Conservation (phyloP, 257 asterid species). For the Primulina eburnea region DNA sequence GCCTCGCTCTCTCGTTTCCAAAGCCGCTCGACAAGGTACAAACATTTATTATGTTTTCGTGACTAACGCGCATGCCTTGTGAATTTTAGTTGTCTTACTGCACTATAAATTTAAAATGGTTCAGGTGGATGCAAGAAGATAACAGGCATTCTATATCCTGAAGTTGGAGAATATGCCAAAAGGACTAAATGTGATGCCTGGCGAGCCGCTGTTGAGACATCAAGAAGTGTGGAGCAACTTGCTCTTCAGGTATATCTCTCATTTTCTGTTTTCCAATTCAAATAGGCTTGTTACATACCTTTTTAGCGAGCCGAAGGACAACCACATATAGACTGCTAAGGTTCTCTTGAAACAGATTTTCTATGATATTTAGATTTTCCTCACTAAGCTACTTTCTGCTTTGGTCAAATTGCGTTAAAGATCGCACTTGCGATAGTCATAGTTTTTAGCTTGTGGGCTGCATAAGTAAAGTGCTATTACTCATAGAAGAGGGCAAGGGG, state of each 20-base stretch:
- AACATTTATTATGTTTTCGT: conserved; percentile 14
- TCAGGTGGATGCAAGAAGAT: conserved; percentile 88
- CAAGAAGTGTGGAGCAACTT: conserved; percentile 78
- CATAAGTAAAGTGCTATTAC: conserved; percentile 17
- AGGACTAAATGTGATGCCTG: conserved; percentile 72
- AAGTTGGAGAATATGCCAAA: conserved; percentile 73
- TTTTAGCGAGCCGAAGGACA: conserved; percentile 14
- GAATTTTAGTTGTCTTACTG: conserved; percentile 26
- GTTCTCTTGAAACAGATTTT: conserved; percentile 12
- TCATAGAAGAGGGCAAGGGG: not conserved
- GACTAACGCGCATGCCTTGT: conserved; percentile 18
- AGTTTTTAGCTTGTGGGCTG: conserved; percentile 8
- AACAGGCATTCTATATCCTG: conserved; percentile 77
- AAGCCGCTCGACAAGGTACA: conserved; percentile 96
- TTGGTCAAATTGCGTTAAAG: conserved; percentile 9
- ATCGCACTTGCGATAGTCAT: conserved; percentile 4
- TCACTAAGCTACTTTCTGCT: conserved; percentile 6
- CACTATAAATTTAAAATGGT: conserved; percentile 28
- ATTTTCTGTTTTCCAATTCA: conserved; percentile 14
- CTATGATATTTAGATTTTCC: conserved; percentile 11
- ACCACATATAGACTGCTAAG: conserved; percentile 1
- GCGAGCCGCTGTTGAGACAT: conserved; percentile 92
- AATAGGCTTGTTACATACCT: conserved; percentile 7
- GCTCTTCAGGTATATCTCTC: conserved; percentile 73
- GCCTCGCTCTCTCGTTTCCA: conserved; percentile 72